Percentiles rank a stretch among this genome's conserved stretches.
Conservation (phyloP, 306 rosid species). For the Glycine soja region DNA sequence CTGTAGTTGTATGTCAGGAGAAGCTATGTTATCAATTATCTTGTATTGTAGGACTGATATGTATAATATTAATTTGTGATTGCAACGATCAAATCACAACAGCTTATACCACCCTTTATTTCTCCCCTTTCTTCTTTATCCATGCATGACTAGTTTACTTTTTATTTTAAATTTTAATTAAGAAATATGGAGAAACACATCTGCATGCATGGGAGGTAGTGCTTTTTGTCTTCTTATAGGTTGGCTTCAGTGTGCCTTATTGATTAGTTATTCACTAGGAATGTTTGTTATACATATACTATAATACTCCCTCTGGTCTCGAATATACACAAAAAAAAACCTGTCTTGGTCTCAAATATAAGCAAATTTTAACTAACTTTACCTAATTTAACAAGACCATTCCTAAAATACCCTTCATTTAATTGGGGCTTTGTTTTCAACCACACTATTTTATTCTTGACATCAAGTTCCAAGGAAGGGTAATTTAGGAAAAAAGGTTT, state of each 20-base stretch:
- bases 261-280: constrained; percentile 12
- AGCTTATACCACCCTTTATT: constrained; percentile 20
- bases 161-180: constrained; percentile 16
- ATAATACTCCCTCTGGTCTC: background rate
- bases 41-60: background rate
- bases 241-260: constrained; percentile 16
- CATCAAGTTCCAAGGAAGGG: no score
- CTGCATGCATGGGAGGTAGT: background rate
- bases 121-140: constrained; percentile 21
- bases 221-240: background rate
- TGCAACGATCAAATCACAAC: constrained; percentile 22
- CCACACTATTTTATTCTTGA: no score
- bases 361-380: no score
- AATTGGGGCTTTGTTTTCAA: no score
- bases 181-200: background rate
- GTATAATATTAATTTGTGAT: background rate
- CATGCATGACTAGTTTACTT: constrained; percentile 24
- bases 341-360: no score
- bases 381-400: no score
- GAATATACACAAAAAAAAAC: no score
- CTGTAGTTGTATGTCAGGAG: constrained; percentile 29
- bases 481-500: no score
- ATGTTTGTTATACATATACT: constrained; percentile 32
- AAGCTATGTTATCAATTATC: constrained; percentile 43
- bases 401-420: no score